Evolutionary conservation across 2,329 filamentous ascomycete genomes (phyloP), one percentile per base, ranked within the genome.

Genomic region (Biscogniauxia mediterranea): DNA sequence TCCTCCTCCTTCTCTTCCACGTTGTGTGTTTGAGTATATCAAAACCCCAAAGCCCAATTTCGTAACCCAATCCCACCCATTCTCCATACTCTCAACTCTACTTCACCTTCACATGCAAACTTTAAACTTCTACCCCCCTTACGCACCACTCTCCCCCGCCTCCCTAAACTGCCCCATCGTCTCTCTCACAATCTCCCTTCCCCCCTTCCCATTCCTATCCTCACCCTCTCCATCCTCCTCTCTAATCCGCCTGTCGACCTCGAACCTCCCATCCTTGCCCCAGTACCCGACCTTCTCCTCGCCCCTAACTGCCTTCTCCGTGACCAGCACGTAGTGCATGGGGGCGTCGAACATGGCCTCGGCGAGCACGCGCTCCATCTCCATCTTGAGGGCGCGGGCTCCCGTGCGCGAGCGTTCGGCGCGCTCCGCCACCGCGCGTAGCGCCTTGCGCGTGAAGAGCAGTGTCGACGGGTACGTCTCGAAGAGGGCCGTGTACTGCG

Each of bases 401-500:
- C 95, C 95, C 0, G 94, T 97, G 59, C 81, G 81, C 20, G 83
- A 79, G 64, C 78, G 77, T 49, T 80, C 77, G 26, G 89, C 89
- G 50, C 83, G 78, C 63, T 88, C 85, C 2, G 95, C 94, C 61
- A 99, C 87, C 56, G 91, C 90, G 64, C 88, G 83, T n/a, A 98
- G 79, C 0, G 94, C 90, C 6, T 87, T 86, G 3, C 86, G 89
- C 0, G 94, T 97, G 77, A 98, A 96, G 66, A 86, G 87, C 2
- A 99, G 80, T 54, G 91, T 89, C 58, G 90, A 92, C 0, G 95
- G 89, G 64, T 87, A 89, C 1, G 86, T 89, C 60, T 90, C 86
- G 72, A 98, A 97, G 1, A 97, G 85, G 2, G 93, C 89, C 19
- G 89, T 90, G 75, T 97, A 98, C 76, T 99, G 95, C 54, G 89